These are phyloP conservation scores for Fusarium anguioides DNA, from an alignment of 2,329 filamentous ascomycete genomes.

Conservation along the genomic window DNA sequence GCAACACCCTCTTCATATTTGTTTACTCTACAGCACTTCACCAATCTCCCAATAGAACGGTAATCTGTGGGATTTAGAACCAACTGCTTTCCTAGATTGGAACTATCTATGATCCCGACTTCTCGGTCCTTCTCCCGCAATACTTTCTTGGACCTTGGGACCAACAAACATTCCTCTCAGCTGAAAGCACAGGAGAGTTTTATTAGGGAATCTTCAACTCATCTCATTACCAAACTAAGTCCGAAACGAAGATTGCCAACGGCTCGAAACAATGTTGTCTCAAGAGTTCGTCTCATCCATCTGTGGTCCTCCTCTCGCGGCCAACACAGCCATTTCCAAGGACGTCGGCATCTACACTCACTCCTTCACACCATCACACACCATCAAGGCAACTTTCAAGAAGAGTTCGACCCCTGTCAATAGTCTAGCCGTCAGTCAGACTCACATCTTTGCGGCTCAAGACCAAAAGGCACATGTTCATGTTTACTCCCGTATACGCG, in stretches of 20 bases:
- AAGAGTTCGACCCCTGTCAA: conserved; percentile 87
- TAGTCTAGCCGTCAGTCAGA: conserved; percentile 80
- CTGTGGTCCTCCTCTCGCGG: conserved; percentile 66
- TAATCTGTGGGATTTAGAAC: conserved; percentile 1
- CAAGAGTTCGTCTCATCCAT: conserved; percentile 71
- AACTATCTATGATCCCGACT: conserved; percentile 16
- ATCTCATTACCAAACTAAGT: not conserved
- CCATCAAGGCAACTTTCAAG: conserved; percentile 85
- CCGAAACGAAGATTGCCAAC: not conserved
- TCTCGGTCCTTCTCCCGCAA: not conserved
- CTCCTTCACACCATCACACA: conserved; percentile 79
- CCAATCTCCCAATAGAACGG: conserved; percentile 13
- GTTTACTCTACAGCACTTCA: conserved; percentile 23
- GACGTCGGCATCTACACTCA: conserved; percentile 91
- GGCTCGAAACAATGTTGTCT: conserved; percentile 61
- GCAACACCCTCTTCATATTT: conserved; percentile 17
- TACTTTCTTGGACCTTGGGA: too few species aligned
- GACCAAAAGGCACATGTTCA: conserved; percentile 91
- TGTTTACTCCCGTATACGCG: conserved; percentile 86
- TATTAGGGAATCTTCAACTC: not conserved
- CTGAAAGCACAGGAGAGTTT: conserved; percentile 5
- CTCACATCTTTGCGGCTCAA: conserved; percentile 92
- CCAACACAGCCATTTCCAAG: conserved; percentile 73
- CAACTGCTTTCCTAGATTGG: conserved; percentile 9
- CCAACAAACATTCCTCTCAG: conserved; percentile 33